Conservation (phyloP, 805 yeast species). For the Lachancea quebecensis region DNA sequence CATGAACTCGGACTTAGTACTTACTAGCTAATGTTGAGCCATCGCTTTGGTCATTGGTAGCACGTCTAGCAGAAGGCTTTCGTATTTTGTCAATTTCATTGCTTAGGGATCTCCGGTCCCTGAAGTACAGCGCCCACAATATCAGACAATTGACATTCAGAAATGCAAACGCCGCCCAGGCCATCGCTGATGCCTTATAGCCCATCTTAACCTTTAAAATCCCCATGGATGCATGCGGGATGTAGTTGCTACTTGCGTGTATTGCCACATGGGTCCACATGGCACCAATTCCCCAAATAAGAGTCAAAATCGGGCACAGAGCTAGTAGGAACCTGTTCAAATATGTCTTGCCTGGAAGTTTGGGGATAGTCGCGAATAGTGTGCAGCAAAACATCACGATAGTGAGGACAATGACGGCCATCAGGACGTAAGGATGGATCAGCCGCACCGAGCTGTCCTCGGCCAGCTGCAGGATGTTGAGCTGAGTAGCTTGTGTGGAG, state of each 20-base stretch:
- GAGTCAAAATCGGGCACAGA: constrained; percentile 33
- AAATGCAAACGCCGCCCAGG: constrained; percentile 56
- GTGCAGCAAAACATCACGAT: constrained; percentile 36
- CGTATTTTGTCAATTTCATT: constrained; percentile 18
- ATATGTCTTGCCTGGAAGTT: constrained; percentile 37
- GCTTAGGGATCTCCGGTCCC: constrained; percentile 27
- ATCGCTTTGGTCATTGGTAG: constrained; percentile 4
- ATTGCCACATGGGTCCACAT: constrained; percentile 58
- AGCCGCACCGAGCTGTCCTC: constrained; percentile 38
- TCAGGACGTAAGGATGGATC: constrained; percentile 48
- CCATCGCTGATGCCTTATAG: constrained; percentile 46
- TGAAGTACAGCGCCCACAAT: constrained; percentile 30
- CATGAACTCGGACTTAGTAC: not conserved
- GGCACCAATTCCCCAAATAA: constrained; percentile 59
- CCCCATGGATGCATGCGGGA: constrained; percentile 45
- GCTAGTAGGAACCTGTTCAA: constrained; percentile 26
- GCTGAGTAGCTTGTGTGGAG: constrained; percentile 11
- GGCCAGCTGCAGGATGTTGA: constrained; percentile 45
- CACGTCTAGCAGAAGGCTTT: not conserved
- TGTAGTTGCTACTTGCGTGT: constrained; percentile 37
- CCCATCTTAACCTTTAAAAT: constrained; percentile 42
- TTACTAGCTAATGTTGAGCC: constrained; percentile 4
- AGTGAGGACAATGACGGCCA: constrained; percentile 41
- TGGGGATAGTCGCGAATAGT: constrained; percentile 42
- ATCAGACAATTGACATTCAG: constrained; percentile 36